Evolutionary conservation across 148 eudicot species (phyloP), one percentile per base, ranked within the genome.

Genomic region (Mesembryanthemum crystallinum): DNA sequence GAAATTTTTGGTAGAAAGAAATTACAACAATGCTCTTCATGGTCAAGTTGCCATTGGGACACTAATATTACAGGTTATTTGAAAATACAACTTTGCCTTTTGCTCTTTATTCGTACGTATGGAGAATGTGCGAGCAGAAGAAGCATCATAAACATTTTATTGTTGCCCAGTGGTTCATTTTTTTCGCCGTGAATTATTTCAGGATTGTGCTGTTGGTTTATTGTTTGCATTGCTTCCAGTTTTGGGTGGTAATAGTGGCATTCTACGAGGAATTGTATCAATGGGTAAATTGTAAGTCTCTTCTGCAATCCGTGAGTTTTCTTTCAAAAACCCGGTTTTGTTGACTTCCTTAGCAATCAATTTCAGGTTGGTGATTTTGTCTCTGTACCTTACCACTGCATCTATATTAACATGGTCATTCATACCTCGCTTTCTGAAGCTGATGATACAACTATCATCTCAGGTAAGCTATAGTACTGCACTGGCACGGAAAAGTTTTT

Each of bases 1-100:
- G 79, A 92, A 96, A 71, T 92, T 88, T 92, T 83, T 92, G 84
- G 84, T 83, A 43, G 99, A 91, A 78, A 72, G 81, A 82, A 96
- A 91, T 77, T 88, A 78, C 71, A 96, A 76, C 73, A 92, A 91
- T 67, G 86, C 92, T 71, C 80, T 96, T 82, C 97, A 96, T 73
- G 99, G 99, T 77, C 99, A 96, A 88, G 99, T 96, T 79, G 88
- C 99, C n/a, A 96, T 96, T 67, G 99, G 99, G 32, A 91, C 93
- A 28, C 98, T 96, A 74, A 96, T 96, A 61, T 87, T 96, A 83
- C 99, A 96, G 99, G 99, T 92, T 60, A 71, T 18, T 28, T 73
- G 6, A 67, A n/a, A 8, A 15, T 32, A 14, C 21, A 39, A 29
- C 25, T 32, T n/a, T 66, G 9, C 32, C 63, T n/a, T 33, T 35